A percentile compares a stretch with the other conserved stretches of the same genome.
Evolutionary conservation across 192 early-diverging fungal genomes (phyloP).

Genomic region (Gryganskiella cystojenkinii): DNA sequence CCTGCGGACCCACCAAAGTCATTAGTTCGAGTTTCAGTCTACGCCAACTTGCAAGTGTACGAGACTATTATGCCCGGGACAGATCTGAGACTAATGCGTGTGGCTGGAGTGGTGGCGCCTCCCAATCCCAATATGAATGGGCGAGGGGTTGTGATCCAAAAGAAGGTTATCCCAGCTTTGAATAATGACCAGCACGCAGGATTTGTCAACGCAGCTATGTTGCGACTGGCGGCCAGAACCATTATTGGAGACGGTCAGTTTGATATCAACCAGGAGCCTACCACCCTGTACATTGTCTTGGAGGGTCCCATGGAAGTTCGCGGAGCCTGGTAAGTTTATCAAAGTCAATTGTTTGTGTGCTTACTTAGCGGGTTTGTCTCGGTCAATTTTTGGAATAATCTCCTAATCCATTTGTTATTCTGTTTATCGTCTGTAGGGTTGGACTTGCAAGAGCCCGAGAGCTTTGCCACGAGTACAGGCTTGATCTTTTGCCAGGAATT

Average conservation of each 20-base stretch:
- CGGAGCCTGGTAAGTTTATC: slow-evolving; percentile 58
- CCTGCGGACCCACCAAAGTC: slow-evolving; percentile 24
- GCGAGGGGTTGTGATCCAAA: slow-evolving; percentile 34
- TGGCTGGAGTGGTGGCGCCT: slow-evolving; percentile 41
- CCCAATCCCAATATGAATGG: slow-evolving; percentile 43
- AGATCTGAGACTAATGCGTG: slow-evolving; percentile 49
- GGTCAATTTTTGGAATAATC: neutral
- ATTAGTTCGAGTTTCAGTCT: slow-evolving; percentile 34
- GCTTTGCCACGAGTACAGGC: slow-evolving; percentile 42
- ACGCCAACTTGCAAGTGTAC: slow-evolving; percentile 45
- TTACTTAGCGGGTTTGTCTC: neutral
- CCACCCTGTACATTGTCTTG: slow-evolving; percentile 50
- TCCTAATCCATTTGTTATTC: neutral
- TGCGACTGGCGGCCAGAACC: slow-evolving; percentile 58
- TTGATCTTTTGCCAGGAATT: slow-evolving; percentile 42
- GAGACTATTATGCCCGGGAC: slow-evolving; percentile 51
- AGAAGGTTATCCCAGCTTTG: slow-evolving; percentile 48
- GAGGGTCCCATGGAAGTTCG: slow-evolving; percentile 60
- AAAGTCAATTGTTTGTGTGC: neutral
- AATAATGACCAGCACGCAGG: slow-evolving; percentile 54
- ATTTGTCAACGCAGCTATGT: slow-evolving; percentile 64
- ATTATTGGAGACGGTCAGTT: slow-evolving; percentile 63
- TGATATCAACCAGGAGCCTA: slow-evolving; percentile 52
- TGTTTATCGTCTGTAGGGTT: slow-evolving; percentile 15
- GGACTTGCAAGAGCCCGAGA: slow-evolving; percentile 44